A percentile compares a stretch with the other conserved stretches of the same genome.
Evolutionary conservation across 176 grass and related monocot species (phyloP).

Genomic region (Triticum aestivum): IWGSC_CS_RefSeq_v2.1 NC_057798.1:182920279-182920778

Average conservation of each 20-base stretch:
- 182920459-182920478: not conserved
- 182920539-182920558: not conserved
- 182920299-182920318: conserved; percentile 4
- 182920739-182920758: conserved; percentile 83
- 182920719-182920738: conserved; percentile 72
- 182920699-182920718: conserved; percentile 68
- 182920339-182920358: conserved; percentile 36
- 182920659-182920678: conserved; percentile 35
- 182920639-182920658: not conserved
- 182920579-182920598: not conserved
- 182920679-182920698: conserved; percentile 75
- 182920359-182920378: conserved; percentile 32
- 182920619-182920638: not conserved
- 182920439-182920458: not conserved
- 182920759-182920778: conserved; percentile 83
- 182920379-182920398: conserved; percentile 8
- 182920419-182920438: not conserved
- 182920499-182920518: not conserved
- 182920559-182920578: not conserved
- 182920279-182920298: not conserved
- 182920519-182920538: conserved; percentile 3
- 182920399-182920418: not conserved
- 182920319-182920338: conserved; percentile 16
- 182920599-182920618: not conserved
- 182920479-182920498: conserved; percentile 3